Conservation (phyloP, 331 rosid species). For the Cydonia oblonga region DNA sequence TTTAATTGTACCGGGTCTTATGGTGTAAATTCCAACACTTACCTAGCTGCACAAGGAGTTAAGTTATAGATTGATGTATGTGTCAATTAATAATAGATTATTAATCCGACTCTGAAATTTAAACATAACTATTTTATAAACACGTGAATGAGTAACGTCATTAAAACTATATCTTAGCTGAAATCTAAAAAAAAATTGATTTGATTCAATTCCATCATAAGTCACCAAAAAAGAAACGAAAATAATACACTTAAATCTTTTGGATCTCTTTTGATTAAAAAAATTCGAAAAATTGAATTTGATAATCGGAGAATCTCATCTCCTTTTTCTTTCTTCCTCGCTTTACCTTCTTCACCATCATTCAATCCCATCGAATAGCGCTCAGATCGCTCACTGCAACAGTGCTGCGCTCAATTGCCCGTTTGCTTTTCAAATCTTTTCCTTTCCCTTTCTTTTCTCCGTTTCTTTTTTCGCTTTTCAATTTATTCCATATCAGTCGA, state of each 20-base stretch:
- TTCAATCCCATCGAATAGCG: background rate
- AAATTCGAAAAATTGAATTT: background rate
- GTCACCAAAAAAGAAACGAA: background rate
- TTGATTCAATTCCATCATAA: background rate
- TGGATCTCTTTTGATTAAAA: background rate
- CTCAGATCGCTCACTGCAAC: background rate
- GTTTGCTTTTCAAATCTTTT: background rate
- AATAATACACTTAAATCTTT: background rate
- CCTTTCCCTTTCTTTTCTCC: background rate
- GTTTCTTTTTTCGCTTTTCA: background rate
- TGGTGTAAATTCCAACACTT: too few species aligned
- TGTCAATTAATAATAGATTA: too few species aligned
- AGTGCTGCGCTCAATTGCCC: background rate
- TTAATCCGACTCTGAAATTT: too few species aligned
- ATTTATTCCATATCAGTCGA: background rate
- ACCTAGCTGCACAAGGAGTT: too few species aligned
- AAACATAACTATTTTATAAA: too few species aligned
- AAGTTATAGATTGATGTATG: too few species aligned
- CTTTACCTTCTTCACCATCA: background rate
- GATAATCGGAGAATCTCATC: background rate
- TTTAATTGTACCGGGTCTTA: too few species aligned
- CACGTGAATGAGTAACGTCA: accelerated
- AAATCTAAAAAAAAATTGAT: too few species aligned
- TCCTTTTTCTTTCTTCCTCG: background rate
- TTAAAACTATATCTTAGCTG: too few species aligned